Percentiles rank a stretch among this genome's conserved stretches.
phyloP scores from a whole-genome alignment of 441 rosid genomes.

The Dalechampia spathulata region DNA sequence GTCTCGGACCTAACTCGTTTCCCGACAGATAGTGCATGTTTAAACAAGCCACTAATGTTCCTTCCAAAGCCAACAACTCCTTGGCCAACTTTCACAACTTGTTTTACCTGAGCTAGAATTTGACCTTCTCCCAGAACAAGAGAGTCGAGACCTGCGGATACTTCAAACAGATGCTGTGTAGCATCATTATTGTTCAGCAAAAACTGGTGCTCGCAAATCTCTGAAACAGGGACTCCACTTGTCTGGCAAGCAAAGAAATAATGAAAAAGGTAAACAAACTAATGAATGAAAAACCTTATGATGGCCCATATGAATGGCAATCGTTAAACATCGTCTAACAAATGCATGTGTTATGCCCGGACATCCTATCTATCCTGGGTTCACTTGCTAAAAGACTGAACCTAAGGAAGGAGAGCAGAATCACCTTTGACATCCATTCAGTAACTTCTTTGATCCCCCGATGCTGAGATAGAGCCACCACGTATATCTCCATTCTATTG shows the following conservation, averaged over 20 bases:
- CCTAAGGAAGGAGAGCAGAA: background rate
- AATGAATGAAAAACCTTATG: no score
- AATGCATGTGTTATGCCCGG: background rate
- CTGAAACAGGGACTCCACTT: conserved; percentile 81
- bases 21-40: conserved; percentile 88
- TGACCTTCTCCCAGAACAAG: conserved; percentile 97
- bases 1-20: conserved; percentile 93
- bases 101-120: conserved; percentile 96
- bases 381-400: background rate
- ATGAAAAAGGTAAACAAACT: no score
- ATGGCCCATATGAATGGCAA: background rate
- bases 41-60: conserved; percentile 79
- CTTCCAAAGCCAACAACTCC: conserved; percentile 92
- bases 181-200: conserved; percentile 74
- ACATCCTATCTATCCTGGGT: background rate
- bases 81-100: conserved; percentile 83
- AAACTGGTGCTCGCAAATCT: conserved; percentile 73
- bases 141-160: conserved; percentile 92
- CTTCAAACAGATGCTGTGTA: conserved; percentile 84
- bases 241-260: conserved; percentile 40
- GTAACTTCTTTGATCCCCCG: conserved; percentile 98
- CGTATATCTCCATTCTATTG: conserved; percentile 96
- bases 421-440: conserved; percentile 98
- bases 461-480: conserved; percentile 84
- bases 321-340: background rate